These are phyloP conservation scores for Mycocentrospora acerina DNA, from an alignment of 2,329 filamentous ascomycete genomes.

Conservation along the genomic window DNA sequence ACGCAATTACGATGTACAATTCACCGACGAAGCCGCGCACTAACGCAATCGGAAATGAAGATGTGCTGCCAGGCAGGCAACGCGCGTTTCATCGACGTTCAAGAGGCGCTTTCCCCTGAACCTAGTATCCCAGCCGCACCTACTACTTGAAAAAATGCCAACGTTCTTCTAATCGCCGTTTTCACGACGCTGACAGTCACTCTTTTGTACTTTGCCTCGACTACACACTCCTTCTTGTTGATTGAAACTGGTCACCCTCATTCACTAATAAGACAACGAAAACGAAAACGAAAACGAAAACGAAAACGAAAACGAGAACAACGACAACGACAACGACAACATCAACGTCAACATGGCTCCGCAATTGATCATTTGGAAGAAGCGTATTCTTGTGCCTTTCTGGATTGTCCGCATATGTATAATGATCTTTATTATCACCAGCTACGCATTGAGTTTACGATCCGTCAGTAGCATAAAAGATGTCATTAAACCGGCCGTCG, in stretches of 20 bases:
- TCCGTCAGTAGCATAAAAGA: constrained; percentile 17
- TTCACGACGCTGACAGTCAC: too few relatives aligned
- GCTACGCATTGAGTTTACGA: constrained; percentile 28
- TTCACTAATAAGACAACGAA: too few relatives aligned
- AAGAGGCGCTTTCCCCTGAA: constrained; percentile 21
- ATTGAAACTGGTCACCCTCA: background rate
- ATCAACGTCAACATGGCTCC: constrained; percentile 22
- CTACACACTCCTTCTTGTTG: background rate
- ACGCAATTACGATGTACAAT: too few relatives aligned
- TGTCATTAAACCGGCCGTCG: constrained; percentile 19
- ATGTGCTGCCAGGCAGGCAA: constrained; percentile 10
- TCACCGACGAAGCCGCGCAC: background rate
- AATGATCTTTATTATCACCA: constrained; percentile 36
- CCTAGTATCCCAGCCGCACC: constrained; percentile 15
- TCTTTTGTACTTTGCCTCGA: too few relatives aligned
- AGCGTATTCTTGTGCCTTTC: constrained; percentile 41
- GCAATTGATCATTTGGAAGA: constrained; percentile 35
- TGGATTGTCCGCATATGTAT: constrained; percentile 38
- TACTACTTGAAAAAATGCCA: background rate
- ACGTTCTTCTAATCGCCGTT: background rate
- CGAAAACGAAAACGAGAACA: too few relatives aligned
- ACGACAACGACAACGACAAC: background rate
- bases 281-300: too few relatives aligned
- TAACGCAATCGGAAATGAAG: constrained; percentile 9
- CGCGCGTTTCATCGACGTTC: constrained; percentile 23